Conservation (phyloP, 495 filamentous ascomycete species). For the Sordaria brevicollis region DNA sequence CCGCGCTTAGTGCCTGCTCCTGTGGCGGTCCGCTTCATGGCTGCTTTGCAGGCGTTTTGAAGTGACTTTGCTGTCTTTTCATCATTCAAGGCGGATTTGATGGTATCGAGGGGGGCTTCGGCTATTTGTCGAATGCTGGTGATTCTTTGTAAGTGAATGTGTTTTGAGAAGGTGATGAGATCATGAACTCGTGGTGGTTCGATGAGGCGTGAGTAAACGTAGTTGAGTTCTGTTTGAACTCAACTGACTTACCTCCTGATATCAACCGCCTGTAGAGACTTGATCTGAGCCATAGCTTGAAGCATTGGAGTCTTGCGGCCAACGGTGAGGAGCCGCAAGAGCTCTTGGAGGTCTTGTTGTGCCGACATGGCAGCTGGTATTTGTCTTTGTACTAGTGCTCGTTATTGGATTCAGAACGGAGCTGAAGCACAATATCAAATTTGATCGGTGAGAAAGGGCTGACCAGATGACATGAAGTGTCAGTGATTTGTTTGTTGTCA, state of each 20-base stretch:
- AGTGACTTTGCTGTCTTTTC: constrained; percentile 58
- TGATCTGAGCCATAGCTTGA: constrained; percentile 57
- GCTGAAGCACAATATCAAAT: not conserved
- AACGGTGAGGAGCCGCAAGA: constrained; percentile 70
- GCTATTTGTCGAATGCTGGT: constrained; percentile 51
- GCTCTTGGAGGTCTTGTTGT: constrained; percentile 52
- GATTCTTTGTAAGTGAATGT: not conserved
- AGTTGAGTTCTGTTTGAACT: too few relatives aligned
- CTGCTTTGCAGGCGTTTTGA: constrained; percentile 60
- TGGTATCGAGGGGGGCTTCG: constrained; percentile 39
- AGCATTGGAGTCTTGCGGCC: constrained; percentile 61
- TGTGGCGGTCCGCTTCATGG: constrained; percentile 30
- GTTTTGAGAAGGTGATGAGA: not conserved
- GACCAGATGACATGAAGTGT: not conserved
- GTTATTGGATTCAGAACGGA: too few relatives aligned
- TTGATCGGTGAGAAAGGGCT: not conserved
- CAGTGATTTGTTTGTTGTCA: not conserved
- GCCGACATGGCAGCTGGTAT: constrained; percentile 30
- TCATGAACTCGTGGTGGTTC: not conserved
- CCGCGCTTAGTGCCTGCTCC: constrained; percentile 25
- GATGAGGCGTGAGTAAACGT: not conserved
- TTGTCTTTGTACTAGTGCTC: not conserved
- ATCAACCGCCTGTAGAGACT: constrained; percentile 52
- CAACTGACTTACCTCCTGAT: constrained; percentile 45
- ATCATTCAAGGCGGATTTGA: constrained; percentile 55